Evolutionary conservation across 139 green algal genomes (phyloP).

Genomic region (Coelastrella sp.): DNA sequence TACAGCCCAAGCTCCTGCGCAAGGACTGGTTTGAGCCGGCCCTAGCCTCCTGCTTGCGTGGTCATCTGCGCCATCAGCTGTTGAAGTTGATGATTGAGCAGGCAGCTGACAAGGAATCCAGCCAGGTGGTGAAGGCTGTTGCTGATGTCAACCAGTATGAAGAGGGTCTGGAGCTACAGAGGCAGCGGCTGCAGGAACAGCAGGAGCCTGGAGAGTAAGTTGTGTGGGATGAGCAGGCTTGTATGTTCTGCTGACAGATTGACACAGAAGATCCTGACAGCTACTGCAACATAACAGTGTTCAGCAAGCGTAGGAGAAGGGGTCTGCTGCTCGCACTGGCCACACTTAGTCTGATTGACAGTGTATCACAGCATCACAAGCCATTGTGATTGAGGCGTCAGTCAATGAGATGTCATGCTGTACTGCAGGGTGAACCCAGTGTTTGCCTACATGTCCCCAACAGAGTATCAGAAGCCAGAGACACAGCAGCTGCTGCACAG

Average conservation of each 20-base stretch:
- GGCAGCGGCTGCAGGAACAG: not conserved
- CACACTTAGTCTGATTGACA: too few relatives aligned
- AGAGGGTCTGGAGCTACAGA: not conserved
- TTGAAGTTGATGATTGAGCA: conserved; percentile 58
- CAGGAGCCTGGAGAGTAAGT: conserved; percentile 27
- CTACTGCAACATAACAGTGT: too few relatives aligned
- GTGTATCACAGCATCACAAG: too few relatives aligned
- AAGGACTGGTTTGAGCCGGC: conserved; percentile 69
- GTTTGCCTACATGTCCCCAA: conserved; percentile 1
- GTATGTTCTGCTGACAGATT: not conserved
- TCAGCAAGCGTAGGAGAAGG: too few relatives aligned
- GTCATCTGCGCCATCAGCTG: conserved; percentile 61
- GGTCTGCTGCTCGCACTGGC: too few relatives aligned
- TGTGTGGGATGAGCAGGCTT: too few relatives aligned
- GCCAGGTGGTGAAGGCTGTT: not conserved
- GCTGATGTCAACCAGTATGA: not conserved
- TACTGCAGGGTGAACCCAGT: conserved; percentile 18
- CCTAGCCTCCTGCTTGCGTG: conserved; percentile 69
- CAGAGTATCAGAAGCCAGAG: not conserved
- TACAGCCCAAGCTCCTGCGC: conserved; percentile 61
- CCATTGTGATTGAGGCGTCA: too few relatives aligned
- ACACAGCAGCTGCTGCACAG: conserved; percentile 13
- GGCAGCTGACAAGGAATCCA: not conserved
- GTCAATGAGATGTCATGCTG: not conserved
- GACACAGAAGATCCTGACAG: too few relatives aligned